Evolutionary conservation across 2,329 filamentous ascomycete genomes (phyloP).

Genomic region (Hymenoscyphus salicellus): DNA sequence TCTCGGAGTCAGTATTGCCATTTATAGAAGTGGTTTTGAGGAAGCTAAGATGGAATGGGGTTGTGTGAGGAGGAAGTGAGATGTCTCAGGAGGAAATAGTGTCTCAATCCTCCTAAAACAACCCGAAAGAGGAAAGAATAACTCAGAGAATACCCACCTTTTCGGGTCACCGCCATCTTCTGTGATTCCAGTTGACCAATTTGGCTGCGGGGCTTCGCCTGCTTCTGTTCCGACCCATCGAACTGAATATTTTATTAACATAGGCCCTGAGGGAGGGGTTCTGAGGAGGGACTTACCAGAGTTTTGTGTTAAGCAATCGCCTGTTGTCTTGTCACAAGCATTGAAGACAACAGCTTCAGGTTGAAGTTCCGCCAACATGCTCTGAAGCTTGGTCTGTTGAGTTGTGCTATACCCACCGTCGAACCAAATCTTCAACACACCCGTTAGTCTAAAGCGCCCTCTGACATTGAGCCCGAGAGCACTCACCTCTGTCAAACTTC

Average conservation of each 20-base stretch:
- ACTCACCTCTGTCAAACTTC: slow-evolving; percentile 29
- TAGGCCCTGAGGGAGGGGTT: not conserved
- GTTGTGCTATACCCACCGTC: slow-evolving; percentile 30
- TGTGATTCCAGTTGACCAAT: slow-evolving; percentile 28
- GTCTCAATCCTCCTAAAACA: no score
- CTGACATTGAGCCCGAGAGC: not conserved
- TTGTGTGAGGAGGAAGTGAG: no score
- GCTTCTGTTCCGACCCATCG: slow-evolving; percentile 30
- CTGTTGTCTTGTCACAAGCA: slow-evolving; percentile 25
- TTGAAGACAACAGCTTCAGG: slow-evolving; percentile 30
- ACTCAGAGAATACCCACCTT: no score
- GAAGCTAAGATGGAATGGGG: no score
- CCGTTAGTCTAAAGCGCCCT: not conserved
- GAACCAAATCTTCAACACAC: slow-evolving; percentile 28
- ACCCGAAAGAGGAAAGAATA: no score
- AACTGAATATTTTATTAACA: slow-evolving; percentile 12
- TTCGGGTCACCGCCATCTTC: slow-evolving; percentile 27
- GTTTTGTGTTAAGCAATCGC: slow-evolving; percentile 26
- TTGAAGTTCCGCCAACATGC: slow-evolving; percentile 24
- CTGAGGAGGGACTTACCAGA: slow-evolving; percentile 8
- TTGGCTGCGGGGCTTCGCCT: slow-evolving; percentile 27
- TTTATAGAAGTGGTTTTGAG: no score
- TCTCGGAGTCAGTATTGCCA: no score
- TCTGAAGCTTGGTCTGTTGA: slow-evolving; percentile 25
- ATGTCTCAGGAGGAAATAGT: no score